Evolutionary conservation across 78 protist species (phyloP), one percentile per base, ranked within the genome.

Genomic region (Guillardia theta): DNA sequence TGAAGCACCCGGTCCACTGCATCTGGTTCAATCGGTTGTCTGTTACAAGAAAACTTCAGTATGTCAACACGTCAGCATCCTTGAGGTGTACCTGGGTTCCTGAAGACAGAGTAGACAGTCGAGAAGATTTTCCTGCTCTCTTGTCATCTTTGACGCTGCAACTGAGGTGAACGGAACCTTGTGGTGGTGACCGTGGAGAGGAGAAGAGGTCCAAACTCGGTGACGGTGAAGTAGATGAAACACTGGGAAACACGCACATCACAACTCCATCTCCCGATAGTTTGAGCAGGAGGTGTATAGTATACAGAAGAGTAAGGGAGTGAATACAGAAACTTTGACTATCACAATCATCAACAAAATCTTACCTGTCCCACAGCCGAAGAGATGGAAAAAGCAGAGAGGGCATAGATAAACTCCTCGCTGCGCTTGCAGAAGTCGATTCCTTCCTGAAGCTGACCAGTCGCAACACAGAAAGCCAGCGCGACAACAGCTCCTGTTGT

Each of bases 21-120:
- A 22, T 24, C 83, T 18, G 3, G 83, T 70, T 70, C 45, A 70
- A 43, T 43, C 46, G 36, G 83, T 70, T 70, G 83, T 24, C 70
- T 58, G 70, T 15, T 50, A 19, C 30, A 50, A 50, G 58, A 10
- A 50, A 19, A 15, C 15, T 10, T 50, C 58, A 10, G 58, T 15
- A 10, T 19, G 58, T 50, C 30, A 19, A 15, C 70, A 58, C 6
- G 70, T 3, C 39, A 58, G 27, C 70, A 58, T 1, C 70, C 21
- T 24, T 0, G 70, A 58, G 27, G 6, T 8, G 70, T 58, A 58
- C 70, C 33, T 15, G 83, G 83, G 83, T 24, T 33, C 46, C 83
- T 36, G 83, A 70, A 70, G 83, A 70, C 83, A 18, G 83, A 70
- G 83, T 70, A 70, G 33, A 70, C 83, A 3, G 83, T 70, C 36